A percentile compares a stretch with the other conserved stretches of the same genome.
phyloP scores from a whole-genome alignment of 371 early-diverging fungal species.

The Haplosporangium sp. region DNA sequence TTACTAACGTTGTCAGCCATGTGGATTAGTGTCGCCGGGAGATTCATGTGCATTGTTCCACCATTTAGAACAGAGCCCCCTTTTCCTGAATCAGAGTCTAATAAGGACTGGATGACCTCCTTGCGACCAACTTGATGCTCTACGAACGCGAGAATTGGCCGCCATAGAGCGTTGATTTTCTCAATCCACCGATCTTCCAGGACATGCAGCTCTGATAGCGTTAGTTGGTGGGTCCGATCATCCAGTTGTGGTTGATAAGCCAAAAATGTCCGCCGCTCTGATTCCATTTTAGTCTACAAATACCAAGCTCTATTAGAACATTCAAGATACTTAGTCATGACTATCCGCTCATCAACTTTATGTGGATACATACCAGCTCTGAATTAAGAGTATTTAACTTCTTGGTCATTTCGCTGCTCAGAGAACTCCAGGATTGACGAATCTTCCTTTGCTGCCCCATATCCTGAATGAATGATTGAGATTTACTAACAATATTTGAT shows the following conservation, averaged over 20 bases:
- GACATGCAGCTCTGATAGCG: constrained; percentile 18
- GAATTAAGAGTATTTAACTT: constrained; percentile 1
- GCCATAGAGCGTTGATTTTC: constrained; percentile 26
- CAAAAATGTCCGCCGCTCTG: constrained; percentile 21
- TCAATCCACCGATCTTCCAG: constrained; percentile 35
- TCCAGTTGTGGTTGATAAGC: constrained; percentile 11
- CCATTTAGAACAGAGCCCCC: constrained; percentile 8
- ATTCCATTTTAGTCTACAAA: constrained; percentile 21
- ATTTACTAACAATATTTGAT: constrained; percentile 10
- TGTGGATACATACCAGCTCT: constrained; percentile 21
- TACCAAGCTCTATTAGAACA: background rate
- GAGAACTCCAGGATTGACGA: constrained; percentile 18
- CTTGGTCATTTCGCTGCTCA: constrained; percentile 20
- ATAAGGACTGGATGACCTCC: constrained; percentile 16
- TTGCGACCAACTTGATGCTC: constrained; percentile 24
- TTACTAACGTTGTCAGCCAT: constrained; percentile 9
- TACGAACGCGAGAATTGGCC: constrained; percentile 27
- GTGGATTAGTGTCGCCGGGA: constrained; percentile 3
- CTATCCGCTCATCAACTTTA: background rate
- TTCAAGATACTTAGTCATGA: background rate
- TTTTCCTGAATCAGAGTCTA: constrained; percentile 17
- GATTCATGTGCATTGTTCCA: constrained; percentile 1
- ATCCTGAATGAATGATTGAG: constrained; percentile 9
- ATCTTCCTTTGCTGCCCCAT: constrained; percentile 7
- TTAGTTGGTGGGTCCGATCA: background rate